Evolutionary conservation across 2,329 filamentous ascomycete species (phyloP).

Genomic region (Ophiosphaerella korrae): DNA sequence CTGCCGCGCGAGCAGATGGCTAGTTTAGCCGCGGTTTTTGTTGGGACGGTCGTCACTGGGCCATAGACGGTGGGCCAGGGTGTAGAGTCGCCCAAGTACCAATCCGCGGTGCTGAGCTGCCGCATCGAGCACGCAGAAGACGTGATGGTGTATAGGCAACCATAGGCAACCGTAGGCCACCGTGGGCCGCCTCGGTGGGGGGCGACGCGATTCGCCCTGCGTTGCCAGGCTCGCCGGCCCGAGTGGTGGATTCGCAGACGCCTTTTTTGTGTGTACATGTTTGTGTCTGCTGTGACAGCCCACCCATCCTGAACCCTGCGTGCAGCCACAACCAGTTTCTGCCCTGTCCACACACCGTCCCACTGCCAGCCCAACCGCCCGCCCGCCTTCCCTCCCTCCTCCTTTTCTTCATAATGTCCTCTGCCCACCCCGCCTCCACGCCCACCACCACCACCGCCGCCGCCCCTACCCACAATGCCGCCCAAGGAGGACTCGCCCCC

Average conservation of each 20-base stretch:
- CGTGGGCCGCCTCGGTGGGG: not conserved
- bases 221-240: no score
- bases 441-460: slow-evolving; percentile 33
- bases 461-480: slow-evolving; percentile 45
- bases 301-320: slow-evolving; percentile 19
- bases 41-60: no score
- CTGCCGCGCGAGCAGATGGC: no score
- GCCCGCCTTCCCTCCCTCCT: not conserved
- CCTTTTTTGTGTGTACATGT: no score
- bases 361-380: slow-evolving; percentile 9
- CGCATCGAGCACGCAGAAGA: slow-evolving; percentile 6
- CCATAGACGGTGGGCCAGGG: not conserved
- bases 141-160: slow-evolving; percentile 24
- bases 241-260: no score
- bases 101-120: slow-evolving; percentile 9
- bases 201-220: not conserved
- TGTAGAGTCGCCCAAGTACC: not conserved
- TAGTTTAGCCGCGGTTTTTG: no score
- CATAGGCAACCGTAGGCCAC: no score
- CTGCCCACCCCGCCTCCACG: slow-evolving; percentile 25
- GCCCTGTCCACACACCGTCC: slow-evolving; percentile 9
- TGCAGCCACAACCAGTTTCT: slow-evolving; percentile 18
- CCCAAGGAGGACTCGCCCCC: slow-evolving; percentile 57
- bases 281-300: not conserved
- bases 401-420: slow-evolving; percentile 39